Conservation (phyloP, 2,329 filamentous ascomycete species). For the Iodosphaeria phyllophila region DNA sequence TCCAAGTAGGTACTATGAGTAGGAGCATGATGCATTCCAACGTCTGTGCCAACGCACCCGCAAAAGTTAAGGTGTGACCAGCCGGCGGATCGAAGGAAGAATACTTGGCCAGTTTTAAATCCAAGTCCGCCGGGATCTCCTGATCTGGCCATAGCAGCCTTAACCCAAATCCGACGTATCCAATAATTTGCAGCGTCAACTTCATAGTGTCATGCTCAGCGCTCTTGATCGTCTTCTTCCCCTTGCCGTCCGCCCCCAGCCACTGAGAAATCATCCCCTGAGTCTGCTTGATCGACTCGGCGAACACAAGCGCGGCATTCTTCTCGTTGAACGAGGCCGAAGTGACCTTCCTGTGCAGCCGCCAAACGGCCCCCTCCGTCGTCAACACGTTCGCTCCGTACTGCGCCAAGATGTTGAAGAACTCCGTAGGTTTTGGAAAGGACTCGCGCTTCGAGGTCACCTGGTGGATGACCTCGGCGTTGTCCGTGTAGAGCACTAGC, state of each 20-base stretch:
- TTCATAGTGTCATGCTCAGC: conserved; percentile 47
- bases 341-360: conserved; percentile 52
- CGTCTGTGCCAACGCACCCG: conserved; percentile 38
- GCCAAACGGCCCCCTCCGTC: conserved; percentile 52
- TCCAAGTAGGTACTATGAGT: conserved; percentile 37
- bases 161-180: conserved; percentile 54
- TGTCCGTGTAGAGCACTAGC: conserved; percentile 35
- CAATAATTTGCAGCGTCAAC: conserved; percentile 34
- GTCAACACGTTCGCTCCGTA: conserved; percentile 58
- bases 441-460: conserved; percentile 47
- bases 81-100: conserved; percentile 22
- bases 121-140: conserved; percentile 20
- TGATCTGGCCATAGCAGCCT: conserved; percentile 44
- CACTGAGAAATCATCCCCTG: conserved; percentile 40
- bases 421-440: conserved; percentile 48
- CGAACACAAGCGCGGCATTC: conserved; percentile 50
- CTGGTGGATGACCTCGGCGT: conserved; percentile 46
- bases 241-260: conserved; percentile 22
- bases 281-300: conserved; percentile 43
- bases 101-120: conserved; percentile 27
- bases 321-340: conserved; percentile 59
- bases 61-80: conserved; percentile 47
- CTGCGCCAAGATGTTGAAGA: conserved; percentile 39
- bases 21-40: conserved; percentile 45
- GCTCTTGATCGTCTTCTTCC: conserved; percentile 30